Conservation (phyloP, 2,329 filamentous ascomycete species). For the Pseudogymnoascus sp. region DNA sequence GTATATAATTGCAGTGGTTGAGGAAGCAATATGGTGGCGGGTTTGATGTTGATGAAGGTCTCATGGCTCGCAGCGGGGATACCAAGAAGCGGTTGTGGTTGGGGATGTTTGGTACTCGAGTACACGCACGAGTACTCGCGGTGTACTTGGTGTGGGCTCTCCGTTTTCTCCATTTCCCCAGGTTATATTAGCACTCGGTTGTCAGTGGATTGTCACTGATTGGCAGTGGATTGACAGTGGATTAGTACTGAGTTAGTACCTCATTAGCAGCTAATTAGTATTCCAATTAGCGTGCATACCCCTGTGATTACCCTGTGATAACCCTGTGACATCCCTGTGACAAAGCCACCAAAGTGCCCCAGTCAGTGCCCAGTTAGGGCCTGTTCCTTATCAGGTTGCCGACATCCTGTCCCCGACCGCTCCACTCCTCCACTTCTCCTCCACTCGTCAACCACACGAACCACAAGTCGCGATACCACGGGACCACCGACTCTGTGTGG, state of each 20-base stretch:
- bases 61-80: constrained; percentile 2
- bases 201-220: neutral
- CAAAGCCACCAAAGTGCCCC: neutral
- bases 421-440: neutral
- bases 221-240: neutral
- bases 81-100: neutral
- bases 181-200: neutral
- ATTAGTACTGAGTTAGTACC: neutral
- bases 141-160: neutral
- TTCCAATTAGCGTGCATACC: neutral
- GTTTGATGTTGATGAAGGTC: constrained; percentile 3
- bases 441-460: neutral
- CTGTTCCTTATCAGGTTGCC: neutral
- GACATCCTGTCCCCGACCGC: neutral
- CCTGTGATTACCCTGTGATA: neutral
- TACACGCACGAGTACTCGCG: neutral
- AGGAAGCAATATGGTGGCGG: neutral
- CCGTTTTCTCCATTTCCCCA: constrained; percentile 3
- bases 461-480: neutral
- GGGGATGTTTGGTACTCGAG: neutral
- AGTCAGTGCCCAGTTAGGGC: neutral
- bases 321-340: neutral
- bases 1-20: neutral
- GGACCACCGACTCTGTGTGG: neutral
- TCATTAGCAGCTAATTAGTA: neutral